Conservation (phyloP, 805 yeast species). For the Spathaspora arborariae region DNA sequence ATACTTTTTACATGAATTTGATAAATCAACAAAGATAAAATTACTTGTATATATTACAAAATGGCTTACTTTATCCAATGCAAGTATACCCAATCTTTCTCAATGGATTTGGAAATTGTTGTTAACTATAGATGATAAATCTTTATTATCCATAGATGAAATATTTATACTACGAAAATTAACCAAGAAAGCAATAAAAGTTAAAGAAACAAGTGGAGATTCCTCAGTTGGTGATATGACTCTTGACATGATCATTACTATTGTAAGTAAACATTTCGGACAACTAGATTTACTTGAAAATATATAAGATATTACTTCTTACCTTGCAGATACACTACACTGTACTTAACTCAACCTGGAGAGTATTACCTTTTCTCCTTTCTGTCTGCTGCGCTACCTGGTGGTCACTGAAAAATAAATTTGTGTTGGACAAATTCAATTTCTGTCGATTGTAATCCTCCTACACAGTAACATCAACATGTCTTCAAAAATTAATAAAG, state of each 20-base stretch:
- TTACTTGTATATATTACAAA: constrained; percentile 31
- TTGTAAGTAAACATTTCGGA: constrained; percentile 31
- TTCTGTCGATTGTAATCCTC: neutral
- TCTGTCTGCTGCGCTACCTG: too few species aligned
- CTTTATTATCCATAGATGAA: constrained; percentile 29
- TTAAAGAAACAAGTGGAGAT: constrained; percentile 9
- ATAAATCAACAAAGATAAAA: constrained; percentile 30
- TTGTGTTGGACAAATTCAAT: neutral
- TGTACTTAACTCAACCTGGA: too few species aligned
- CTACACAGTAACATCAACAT: too few species aligned
- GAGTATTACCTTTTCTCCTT: too few species aligned
- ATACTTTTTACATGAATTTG: constrained; percentile 18
- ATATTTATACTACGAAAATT: constrained; percentile 31
- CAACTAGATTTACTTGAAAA: constrained; percentile 26
- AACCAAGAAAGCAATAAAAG: constrained; percentile 35
- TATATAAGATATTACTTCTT: neutral
- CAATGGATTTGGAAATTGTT: constrained; percentile 36
- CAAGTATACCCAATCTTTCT: constrained; percentile 14
- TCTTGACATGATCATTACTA: constrained; percentile 25
- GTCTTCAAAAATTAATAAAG: constrained; percentile 24
- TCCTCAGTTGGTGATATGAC: constrained; percentile 15
- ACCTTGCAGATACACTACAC: neutral
- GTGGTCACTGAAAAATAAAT: neutral
- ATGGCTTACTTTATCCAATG: constrained; percentile 29
- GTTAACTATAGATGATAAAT: constrained; percentile 27